A percentile compares a stretch with the other conserved stretches of the same genome.
Evolutionary conservation across 2,329 filamentous ascomycete species (phyloP).

Genomic region (Paraphoma chrysanthemicola): DNA sequence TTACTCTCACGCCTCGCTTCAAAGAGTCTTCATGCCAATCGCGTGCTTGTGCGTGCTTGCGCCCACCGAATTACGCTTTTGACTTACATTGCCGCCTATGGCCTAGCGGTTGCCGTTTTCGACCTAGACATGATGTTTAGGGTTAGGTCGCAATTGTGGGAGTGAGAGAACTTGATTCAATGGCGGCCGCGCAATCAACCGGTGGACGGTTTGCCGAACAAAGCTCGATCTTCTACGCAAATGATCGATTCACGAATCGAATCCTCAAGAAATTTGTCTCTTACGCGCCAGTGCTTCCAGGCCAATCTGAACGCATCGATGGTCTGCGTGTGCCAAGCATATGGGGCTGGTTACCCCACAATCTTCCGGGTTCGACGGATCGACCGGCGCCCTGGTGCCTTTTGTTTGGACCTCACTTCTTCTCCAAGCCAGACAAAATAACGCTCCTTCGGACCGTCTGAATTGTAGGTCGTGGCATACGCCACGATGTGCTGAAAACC

Average conservation of each 20-base stretch:
- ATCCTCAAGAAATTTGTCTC: conserved; percentile 17
- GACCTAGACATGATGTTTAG: conserved; percentile 11
- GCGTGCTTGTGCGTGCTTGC: conserved; percentile 3
- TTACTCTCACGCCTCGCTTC: background rate
- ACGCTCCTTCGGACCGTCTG: background rate
- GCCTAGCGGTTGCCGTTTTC: conserved; percentile 3
- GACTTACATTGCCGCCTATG: conserved; percentile 13
- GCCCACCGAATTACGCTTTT: conserved; percentile 4
- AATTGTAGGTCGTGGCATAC: background rate
- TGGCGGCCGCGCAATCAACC: conserved; percentile 22
- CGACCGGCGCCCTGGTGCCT: conserved; percentile 21
- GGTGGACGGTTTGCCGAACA: conserved; percentile 2
- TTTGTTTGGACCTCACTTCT: conserved; percentile 26
- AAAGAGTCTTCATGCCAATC: background rate
- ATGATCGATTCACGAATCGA: conserved; percentile 28
- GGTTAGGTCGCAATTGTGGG: conserved; percentile 7
- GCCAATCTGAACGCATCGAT: conserved; percentile 26
- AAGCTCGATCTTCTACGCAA: conserved; percentile 22
- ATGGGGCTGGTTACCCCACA: conserved; percentile 34
- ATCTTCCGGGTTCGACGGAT: conserved; percentile 18
- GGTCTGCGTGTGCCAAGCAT: conserved; percentile 39
- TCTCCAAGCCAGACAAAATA: conserved; percentile 1
- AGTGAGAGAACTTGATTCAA: conserved; percentile 21
- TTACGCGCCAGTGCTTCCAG: conserved; percentile 14
- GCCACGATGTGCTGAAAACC: too few relatives aligned